A percentile compares a stretch with the other conserved stretches of the same genome.
Evolutionary conservation across 2,329 filamentous ascomycete genomes (phyloP).

Genomic region (Sclerotinia nivalis): DNA sequence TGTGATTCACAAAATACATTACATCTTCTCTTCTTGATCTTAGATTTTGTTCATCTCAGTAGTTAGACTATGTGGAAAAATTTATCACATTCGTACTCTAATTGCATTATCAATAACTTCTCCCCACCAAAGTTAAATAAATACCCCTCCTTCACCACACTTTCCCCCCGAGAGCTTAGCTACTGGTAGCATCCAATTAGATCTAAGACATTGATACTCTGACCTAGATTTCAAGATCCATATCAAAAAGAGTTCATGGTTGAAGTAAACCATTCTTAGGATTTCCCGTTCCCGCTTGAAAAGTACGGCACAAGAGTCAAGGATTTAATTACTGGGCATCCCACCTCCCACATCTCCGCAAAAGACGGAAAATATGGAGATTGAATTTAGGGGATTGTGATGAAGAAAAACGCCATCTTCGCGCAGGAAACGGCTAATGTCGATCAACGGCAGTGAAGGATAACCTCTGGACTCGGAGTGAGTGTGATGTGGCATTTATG

Average conservation of each 20-base stretch:
- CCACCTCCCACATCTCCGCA: constrained; percentile 20
- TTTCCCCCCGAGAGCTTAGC: background rate
- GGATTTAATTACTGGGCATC: background rate
- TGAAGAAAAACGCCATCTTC: background rate
- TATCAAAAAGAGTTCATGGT: background rate
- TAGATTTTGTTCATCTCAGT: background rate
- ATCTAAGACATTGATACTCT: constrained; percentile 1
- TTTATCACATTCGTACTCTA: background rate
- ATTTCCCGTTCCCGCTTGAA: background rate
- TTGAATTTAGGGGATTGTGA: background rate
- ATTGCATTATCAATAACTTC: background rate
- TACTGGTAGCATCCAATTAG: background rate
- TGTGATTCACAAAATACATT: too few relatives aligned
- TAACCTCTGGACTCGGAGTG: background rate
- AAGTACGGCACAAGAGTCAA: background rate
- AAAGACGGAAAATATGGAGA: constrained; percentile 15
- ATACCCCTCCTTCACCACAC: background rate
- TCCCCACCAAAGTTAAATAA: background rate
- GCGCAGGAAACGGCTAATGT: background rate
- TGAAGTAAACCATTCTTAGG: background rate
- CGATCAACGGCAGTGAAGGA: background rate
- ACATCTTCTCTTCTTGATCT: background rate
- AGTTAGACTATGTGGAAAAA: background rate
- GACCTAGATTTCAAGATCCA: background rate
- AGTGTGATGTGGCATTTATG: background rate